These are phyloP conservation scores for Sugiyamaella qingdaonensis DNA, from an alignment of 805 yeast species.

Conservation along the genomic window DNA sequence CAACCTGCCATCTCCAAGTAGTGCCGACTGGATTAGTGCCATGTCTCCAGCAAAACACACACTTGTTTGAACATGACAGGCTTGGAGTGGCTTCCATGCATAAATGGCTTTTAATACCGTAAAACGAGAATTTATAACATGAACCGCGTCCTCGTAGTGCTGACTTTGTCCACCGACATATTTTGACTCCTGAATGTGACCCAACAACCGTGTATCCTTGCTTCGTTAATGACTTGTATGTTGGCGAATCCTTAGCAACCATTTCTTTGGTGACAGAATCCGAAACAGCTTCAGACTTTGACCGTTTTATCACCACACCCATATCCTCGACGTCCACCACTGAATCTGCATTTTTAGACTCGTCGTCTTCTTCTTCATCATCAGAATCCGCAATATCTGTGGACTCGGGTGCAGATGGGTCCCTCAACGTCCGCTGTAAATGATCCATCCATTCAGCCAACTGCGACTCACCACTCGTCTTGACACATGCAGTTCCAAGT, in stretches of 20 bases:
- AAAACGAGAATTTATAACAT: conserved; percentile 87
- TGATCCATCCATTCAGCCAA: conserved; percentile 65
- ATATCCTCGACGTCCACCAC: conserved; percentile 85
- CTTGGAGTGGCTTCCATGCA: conserved; percentile 97
- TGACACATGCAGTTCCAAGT: conserved; percentile 77
- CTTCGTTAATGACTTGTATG: conserved; percentile 80
- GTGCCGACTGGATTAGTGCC: conserved; percentile 97
- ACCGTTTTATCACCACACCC: conserved; percentile 52
- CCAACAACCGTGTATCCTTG: conserved; percentile 94
- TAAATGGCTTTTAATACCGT: conserved; percentile 83
- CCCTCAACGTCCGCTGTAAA: conserved; percentile 57
- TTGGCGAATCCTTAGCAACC: conserved; percentile 88
- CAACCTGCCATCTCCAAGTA: conserved; percentile 95
- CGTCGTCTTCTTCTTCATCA: conserved; percentile 42
- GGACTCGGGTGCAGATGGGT: conserved; percentile 57
- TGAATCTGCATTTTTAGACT: conserved; percentile 40
- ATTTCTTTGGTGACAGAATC: conserved; percentile 57
- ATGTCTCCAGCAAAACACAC: conserved; percentile 97
- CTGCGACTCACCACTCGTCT: conserved; percentile 48
- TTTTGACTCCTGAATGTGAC: conserved; percentile 90
- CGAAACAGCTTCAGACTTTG: conserved; percentile 18
- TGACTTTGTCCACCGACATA: conserved; percentile 94
- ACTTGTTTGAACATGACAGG: conserved; percentile 87
- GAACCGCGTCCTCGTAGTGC: conserved; percentile 93
- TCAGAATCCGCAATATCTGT: conserved; percentile 57